Evolutionary conservation across 805 yeast species (phyloP).

Genomic region (Cyberlindnera sargentensis): DNA sequence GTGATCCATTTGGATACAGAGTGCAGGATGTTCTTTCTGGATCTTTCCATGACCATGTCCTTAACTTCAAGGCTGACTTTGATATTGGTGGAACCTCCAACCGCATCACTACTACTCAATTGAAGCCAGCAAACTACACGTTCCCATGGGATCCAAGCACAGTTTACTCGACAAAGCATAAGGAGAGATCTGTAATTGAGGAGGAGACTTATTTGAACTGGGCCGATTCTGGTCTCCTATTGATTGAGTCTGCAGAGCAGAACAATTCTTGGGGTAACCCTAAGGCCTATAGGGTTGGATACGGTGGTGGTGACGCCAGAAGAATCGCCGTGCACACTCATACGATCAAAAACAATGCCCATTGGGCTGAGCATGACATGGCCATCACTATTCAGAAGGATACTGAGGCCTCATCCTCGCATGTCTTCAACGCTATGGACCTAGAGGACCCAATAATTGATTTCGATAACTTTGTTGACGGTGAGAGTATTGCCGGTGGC

Average conservation of each 20-base stretch:
- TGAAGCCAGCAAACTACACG: constrained; percentile 11
- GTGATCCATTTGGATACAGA: constrained; percentile 17
- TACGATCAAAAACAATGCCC: constrained; percentile 16
- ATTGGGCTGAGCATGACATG: constrained; percentile 21
- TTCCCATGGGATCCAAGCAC: constrained; percentile 24
- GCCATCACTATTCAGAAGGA: constrained; percentile 22
- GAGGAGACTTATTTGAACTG: constrained; percentile 19
- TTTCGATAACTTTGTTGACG: constrained; percentile 21
- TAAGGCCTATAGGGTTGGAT: constrained; percentile 23
- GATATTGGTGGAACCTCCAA: constrained; percentile 24
- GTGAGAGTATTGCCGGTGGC: constrained; percentile 19
- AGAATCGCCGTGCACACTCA: constrained; percentile 15
- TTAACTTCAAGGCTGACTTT: constrained; percentile 23
- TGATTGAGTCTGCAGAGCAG: constrained; percentile 22
- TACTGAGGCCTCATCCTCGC: constrained; percentile 20
- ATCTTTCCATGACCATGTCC: constrained; percentile 25
- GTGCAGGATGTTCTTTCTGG: constrained; percentile 22
- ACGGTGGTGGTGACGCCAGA: constrained; percentile 17
- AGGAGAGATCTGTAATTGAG: constrained; percentile 10
- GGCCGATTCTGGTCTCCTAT: constrained; percentile 18
- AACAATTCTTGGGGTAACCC: constrained; percentile 24
- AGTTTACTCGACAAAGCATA: constrained; percentile 14
- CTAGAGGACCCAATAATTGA: constrained; percentile 19
- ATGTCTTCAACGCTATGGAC: constrained; percentile 19
- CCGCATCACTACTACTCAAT: constrained; percentile 12